Percentiles rank a stretch among this genome's conserved stretches.
These are phyloP conservation scores for Trichosporon faecale DNA, from an alignment of 1,284 basidiomycete genomes.

Conservation along the genomic window DNA sequence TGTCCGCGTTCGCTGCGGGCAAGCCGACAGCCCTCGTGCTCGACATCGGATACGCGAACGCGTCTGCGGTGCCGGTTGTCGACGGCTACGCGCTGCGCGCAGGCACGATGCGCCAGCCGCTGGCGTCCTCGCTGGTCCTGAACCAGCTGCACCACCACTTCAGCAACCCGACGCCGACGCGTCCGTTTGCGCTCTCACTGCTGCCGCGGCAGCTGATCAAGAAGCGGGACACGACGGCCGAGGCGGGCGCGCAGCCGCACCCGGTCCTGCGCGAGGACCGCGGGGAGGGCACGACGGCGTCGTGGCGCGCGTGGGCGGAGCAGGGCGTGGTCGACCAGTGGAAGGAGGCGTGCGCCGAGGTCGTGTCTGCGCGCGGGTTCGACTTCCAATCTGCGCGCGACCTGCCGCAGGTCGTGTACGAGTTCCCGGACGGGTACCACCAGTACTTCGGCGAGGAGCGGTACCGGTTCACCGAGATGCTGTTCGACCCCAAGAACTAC, in stretches of 20 bases:
- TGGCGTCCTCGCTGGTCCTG: slow-evolving; percentile 46
- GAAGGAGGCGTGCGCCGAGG: slow-evolving; percentile 82
- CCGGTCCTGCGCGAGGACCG: slow-evolving; percentile 73
- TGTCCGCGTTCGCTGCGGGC: slow-evolving; percentile 95
- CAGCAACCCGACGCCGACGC: slow-evolving; percentile 30
- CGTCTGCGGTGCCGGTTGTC: slow-evolving; percentile 89
- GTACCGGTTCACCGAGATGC: slow-evolving; percentile 79
- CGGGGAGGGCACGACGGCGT: slow-evolving; percentile 66
- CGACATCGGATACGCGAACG: slow-evolving; percentile 83
- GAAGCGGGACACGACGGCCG: slow-evolving; percentile 64
- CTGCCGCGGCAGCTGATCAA: slow-evolving; percentile 79
- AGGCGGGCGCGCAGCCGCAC: slow-evolving; percentile 63
- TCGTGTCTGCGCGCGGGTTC: slow-evolving; percentile 53
- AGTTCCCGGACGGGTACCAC: slow-evolving; percentile 94
- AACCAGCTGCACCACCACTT: slow-evolving; percentile 49
- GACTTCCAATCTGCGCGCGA: slow-evolving; percentile 39
- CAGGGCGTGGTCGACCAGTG: slow-evolving; percentile 84
- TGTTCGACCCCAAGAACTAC: slow-evolving; percentile 76
- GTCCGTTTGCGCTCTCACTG: slow-evolving; percentile 44
- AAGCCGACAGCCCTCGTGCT: slow-evolving; percentile 94
- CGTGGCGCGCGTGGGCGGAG: slow-evolving; percentile 81
- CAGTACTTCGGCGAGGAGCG: slow-evolving; percentile 79
- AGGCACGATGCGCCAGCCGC: slow-evolving; percentile 54
- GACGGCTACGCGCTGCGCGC: slow-evolving; percentile 97
- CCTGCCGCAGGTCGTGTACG: slow-evolving; percentile 59